phyloP scores from a whole-genome alignment of 805 yeast genomes.

The Trichomonascus vanleenenianus region DNA sequence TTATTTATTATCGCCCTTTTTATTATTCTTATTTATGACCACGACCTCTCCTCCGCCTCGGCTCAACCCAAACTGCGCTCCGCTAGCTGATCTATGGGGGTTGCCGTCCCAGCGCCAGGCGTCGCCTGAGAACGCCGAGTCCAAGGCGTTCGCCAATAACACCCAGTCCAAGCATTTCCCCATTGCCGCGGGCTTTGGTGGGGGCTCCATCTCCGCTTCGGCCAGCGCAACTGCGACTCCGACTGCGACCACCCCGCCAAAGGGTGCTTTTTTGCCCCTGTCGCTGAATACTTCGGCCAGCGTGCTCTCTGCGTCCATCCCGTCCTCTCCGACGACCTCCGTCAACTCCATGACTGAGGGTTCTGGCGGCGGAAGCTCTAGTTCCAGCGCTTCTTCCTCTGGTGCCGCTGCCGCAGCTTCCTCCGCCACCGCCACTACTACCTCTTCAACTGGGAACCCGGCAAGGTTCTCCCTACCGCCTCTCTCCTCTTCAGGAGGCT shows the following conservation, averaged over 20 bases:
- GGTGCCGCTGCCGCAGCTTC: too few species aligned
- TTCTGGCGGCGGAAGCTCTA: too few species aligned
- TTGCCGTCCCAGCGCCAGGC: slow-evolving; percentile 1
- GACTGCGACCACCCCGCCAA: background rate
- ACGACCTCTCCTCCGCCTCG: slow-evolving; percentile 8
- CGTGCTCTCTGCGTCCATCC: too few species aligned
- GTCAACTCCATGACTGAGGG: too few species aligned
- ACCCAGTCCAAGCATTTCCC: slow-evolving; percentile 6
- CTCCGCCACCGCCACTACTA: too few species aligned
- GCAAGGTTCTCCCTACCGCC: too few species aligned
- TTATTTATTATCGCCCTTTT: background rate
- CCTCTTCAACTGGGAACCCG: too few species aligned
- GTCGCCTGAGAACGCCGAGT: too few species aligned
- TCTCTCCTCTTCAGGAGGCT: slow-evolving; percentile 10
- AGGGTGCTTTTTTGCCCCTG: background rate
- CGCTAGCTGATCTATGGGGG: slow-evolving; percentile 12
- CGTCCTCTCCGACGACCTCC: too few species aligned
- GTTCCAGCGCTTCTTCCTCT: too few species aligned
- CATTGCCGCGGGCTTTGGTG: background rate
- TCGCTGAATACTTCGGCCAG: too few species aligned
- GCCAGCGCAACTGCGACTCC: background rate
- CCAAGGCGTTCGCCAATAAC: too few species aligned
- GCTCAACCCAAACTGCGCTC: slow-evolving; percentile 8
- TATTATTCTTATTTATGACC: slow-evolving; percentile 3
- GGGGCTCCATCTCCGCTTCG: slow-evolving; percentile 1